Conservation (phyloP, 1,284 basidiomycete species). For the Tilletia walkeri region DNA sequence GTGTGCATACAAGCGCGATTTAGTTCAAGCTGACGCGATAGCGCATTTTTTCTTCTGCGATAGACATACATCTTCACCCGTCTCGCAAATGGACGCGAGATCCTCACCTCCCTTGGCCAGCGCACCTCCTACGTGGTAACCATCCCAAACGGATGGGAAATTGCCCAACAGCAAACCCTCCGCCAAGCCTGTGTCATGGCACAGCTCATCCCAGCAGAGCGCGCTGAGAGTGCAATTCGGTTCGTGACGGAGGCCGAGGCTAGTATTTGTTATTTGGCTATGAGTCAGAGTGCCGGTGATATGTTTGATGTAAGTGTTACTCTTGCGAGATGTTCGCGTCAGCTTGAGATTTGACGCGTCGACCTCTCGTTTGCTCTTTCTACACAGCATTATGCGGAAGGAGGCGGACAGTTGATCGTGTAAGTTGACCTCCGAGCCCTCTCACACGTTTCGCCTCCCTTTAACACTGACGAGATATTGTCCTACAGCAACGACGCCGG, state of each 20-base stretch:
- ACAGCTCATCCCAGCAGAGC: conserved; percentile 25
- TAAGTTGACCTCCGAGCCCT: background rate
- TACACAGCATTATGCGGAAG: conserved; percentile 15
- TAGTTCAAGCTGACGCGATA: background rate
- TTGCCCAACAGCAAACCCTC: conserved; percentile 24
- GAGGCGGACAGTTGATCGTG: conserved; percentile 13
- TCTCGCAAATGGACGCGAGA: conserved; percentile 19
- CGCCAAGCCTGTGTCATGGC: conserved; percentile 25
- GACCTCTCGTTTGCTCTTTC: background rate
- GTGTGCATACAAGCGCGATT: background rate
- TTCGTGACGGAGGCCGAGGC: conserved; percentile 28
- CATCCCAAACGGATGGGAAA: conserved; percentile 24
- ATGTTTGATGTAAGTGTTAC: conserved; percentile 15
- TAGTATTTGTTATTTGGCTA: conserved; percentile 23
- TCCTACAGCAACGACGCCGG: conserved; percentile 7
- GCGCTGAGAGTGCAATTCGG: conserved; percentile 21
- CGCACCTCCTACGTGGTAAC: conserved; percentile 23
- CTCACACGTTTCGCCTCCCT: background rate
- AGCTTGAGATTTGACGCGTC: background rate
- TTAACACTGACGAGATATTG: background rate
- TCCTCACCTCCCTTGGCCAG: conserved; percentile 19
- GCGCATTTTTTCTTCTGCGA: background rate
- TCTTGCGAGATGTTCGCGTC: background rate
- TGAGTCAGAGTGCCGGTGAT: conserved; percentile 20
- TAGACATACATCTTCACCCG: conserved; percentile 25